Conservation (phyloP, 805 yeast genomes). For the Teunomyces kruisii region DNA sequence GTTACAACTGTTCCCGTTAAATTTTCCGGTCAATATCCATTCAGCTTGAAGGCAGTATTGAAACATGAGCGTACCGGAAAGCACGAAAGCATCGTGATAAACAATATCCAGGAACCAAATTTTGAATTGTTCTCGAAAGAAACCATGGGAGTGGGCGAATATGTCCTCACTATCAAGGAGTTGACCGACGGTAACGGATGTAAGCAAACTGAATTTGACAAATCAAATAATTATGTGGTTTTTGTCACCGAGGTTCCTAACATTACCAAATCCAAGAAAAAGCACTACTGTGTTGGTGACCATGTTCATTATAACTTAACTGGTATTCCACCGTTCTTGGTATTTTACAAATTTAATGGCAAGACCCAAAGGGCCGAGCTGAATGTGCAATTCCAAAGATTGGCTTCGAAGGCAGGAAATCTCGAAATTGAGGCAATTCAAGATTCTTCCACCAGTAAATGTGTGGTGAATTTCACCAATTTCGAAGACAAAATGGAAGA, state of each 20-base stretch:
- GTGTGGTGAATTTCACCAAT: slow-evolving; percentile 59
- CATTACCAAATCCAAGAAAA: slow-evolving; percentile 39
- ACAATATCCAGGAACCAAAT: slow-evolving; percentile 35
- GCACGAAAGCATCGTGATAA: slow-evolving; percentile 45
- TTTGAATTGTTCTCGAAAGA: slow-evolving; percentile 33
- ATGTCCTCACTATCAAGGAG: slow-evolving; percentile 55
- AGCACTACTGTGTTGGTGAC: slow-evolving; percentile 88
- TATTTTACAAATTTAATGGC: slow-evolving; percentile 73
- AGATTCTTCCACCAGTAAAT: slow-evolving; percentile 71
- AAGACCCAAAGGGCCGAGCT: slow-evolving; percentile 56
- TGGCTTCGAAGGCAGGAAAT: slow-evolving; percentile 82
- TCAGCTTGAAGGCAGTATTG: slow-evolving; percentile 54
- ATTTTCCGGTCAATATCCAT: slow-evolving; percentile 64
- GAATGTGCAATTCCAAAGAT: slow-evolving; percentile 50
- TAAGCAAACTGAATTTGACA: slow-evolving; percentile 39
- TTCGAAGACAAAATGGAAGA: slow-evolving; percentile 30
- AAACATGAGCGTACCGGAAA: slow-evolving; percentile 61
- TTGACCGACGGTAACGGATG: slow-evolving; percentile 76
- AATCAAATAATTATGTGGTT: slow-evolving; percentile 45
- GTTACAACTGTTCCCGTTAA: slow-evolving; percentile 49
- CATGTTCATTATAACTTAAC: slow-evolving; percentile 71
- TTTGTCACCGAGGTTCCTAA: slow-evolving; percentile 77
- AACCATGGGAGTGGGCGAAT: slow-evolving; percentile 67
- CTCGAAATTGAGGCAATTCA: slow-evolving; percentile 64
- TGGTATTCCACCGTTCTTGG: slow-evolving; percentile 78